phyloP scores from a whole-genome alignment of 257 asterid genomes.

The Anisodus acutangulus region DNA sequence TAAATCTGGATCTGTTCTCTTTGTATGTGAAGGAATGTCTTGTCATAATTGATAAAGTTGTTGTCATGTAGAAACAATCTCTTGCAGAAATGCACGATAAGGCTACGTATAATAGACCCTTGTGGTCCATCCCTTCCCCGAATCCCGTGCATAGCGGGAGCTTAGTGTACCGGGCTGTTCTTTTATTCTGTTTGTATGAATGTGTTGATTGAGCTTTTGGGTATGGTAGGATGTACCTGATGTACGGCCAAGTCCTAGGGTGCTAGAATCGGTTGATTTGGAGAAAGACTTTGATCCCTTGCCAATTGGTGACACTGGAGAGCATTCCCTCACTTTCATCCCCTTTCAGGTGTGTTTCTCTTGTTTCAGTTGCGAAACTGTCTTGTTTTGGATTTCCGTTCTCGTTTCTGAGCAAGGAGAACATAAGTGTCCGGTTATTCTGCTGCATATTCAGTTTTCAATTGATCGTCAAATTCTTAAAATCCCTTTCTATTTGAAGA shows the following conservation, averaged over 20 bases:
- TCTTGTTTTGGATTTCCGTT: neutral
- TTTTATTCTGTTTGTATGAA: too few relatives aligned
- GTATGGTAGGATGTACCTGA: conserved; percentile 30
- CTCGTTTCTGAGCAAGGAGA: neutral
- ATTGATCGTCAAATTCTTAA: neutral
- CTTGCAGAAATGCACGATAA: too few relatives aligned
- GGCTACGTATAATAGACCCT: too few relatives aligned
- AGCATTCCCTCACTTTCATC: conserved; percentile 27
- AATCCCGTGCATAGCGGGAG: too few relatives aligned
- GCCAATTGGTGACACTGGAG: conserved; percentile 36
- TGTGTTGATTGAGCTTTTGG: neutral
- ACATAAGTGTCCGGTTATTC: neutral
- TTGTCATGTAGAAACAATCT: too few relatives aligned
- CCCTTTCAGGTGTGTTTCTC: conserved; percentile 35
- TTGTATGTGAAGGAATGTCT: neutral
- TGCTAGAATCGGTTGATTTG: conserved; percentile 28
- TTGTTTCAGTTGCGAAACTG: neutral
- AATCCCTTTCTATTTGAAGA: neutral
- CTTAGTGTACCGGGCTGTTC: too few relatives aligned
- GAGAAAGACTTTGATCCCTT: conserved; percentile 25
- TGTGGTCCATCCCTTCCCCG: too few relatives aligned
- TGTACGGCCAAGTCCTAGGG: conserved; percentile 22
- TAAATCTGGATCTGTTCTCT: neutral
- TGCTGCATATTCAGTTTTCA: neutral
- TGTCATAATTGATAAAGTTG: too few relatives aligned